These are phyloP conservation scores for Pyrenochaeta sp. DNA, from an alignment of 2,329 filamentous ascomycete species.

Conservation along the genomic window DNA sequence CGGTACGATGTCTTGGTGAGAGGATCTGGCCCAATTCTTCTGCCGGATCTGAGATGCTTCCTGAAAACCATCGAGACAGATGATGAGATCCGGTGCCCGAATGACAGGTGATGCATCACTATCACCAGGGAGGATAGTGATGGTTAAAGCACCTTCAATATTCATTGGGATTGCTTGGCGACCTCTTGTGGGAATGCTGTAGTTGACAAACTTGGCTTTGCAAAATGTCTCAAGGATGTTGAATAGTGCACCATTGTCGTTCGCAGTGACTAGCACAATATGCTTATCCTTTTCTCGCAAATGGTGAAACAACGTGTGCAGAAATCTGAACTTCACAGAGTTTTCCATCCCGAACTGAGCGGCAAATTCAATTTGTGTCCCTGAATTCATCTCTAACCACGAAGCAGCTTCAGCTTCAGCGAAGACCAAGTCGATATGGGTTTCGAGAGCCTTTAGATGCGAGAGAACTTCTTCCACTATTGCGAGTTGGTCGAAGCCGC, in stretches of 20 bases:
- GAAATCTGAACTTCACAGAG: conserved; percentile 46
- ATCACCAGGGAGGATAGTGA: conserved; percentile 48
- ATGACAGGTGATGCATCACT: conserved; percentile 21
- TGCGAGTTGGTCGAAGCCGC: conserved; percentile 17
- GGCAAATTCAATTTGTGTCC: conserved; percentile 29
- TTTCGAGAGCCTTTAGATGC: conserved; percentile 38
- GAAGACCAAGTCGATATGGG: conserved; percentile 43
- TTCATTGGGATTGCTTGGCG: conserved; percentile 13
- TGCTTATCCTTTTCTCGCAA: conserved; percentile 35
- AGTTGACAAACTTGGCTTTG: conserved; percentile 32
- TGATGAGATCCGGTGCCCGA: conserved; percentile 47
- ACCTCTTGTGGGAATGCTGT: conserved; percentile 33
- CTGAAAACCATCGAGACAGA: conserved; percentile 51
- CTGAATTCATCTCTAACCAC: conserved; percentile 10
- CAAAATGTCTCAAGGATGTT: conserved; percentile 39
- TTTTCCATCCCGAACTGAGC: conserved; percentile 40
- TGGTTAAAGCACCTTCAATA: conserved; percentile 25
- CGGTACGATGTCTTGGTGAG: conserved; percentile 29
- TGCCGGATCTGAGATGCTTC: conserved; percentile 34
- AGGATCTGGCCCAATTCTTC: conserved; percentile 33
- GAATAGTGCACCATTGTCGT: conserved; percentile 32
- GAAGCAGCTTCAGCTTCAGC: conserved; percentile 26
- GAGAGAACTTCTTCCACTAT: conserved; percentile 30
- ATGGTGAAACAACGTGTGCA: conserved; percentile 31
- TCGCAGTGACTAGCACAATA: conserved; percentile 37